A percentile compares a stretch with the other conserved stretches of the same genome.
phyloP scores from a whole-genome alignment of 225 moss, liverwort and hornwort species.

The Polytrichum commune region DNA sequence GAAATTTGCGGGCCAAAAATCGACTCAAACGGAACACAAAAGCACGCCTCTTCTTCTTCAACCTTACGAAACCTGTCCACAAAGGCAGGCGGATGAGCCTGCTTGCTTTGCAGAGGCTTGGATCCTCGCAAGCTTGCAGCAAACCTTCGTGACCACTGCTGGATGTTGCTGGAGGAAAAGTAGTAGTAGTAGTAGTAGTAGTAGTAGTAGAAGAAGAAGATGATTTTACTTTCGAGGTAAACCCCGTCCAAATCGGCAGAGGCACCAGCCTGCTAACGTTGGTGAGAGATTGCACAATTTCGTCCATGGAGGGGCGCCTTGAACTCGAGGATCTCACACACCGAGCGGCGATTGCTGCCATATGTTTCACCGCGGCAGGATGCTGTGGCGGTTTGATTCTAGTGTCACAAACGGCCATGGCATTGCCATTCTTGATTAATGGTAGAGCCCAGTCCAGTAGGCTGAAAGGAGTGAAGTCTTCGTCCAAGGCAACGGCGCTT shows the following conservation, averaged over 20 bases:
- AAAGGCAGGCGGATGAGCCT: slow-evolving; percentile 36
- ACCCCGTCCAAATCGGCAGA: slow-evolving; percentile 30
- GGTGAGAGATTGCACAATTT: slow-evolving; percentile 63
- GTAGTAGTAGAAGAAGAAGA: too few relatives aligned
- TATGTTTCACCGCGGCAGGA: slow-evolving; percentile 42
- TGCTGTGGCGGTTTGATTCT: slow-evolving; percentile 52
- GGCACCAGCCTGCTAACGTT: slow-evolving; percentile 61
- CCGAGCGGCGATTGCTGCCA: slow-evolving; percentile 61
- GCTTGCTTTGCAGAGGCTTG: slow-evolving; percentile 28
- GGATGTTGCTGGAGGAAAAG: not conserved
- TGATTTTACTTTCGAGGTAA: slow-evolving; percentile 6
- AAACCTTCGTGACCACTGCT: slow-evolving; percentile 5
- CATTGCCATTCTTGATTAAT: slow-evolving; percentile 64
- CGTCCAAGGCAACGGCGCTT: slow-evolving; percentile 56
- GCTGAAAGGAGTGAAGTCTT: slow-evolving; percentile 63
- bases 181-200: too few relatives aligned
- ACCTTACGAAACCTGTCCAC: slow-evolving; percentile 45
- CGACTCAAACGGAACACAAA: slow-evolving; percentile 34
- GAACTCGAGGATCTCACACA: slow-evolving; percentile 41
- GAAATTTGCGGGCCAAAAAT: slow-evolving; percentile 23
- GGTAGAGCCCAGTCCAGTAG: slow-evolving; percentile 86
- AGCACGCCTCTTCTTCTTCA: slow-evolving; percentile 36
- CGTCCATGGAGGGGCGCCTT: slow-evolving; percentile 72
- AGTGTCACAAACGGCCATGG: slow-evolving; percentile 57
- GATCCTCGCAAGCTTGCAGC: slow-evolving; percentile 7